A percentile compares a stretch with the other conserved stretches of the same genome.
These are phyloP conservation scores for Nakazawaea ishiwadae DNA, from an alignment of 805 yeast species.

Conservation along the genomic window DNA sequence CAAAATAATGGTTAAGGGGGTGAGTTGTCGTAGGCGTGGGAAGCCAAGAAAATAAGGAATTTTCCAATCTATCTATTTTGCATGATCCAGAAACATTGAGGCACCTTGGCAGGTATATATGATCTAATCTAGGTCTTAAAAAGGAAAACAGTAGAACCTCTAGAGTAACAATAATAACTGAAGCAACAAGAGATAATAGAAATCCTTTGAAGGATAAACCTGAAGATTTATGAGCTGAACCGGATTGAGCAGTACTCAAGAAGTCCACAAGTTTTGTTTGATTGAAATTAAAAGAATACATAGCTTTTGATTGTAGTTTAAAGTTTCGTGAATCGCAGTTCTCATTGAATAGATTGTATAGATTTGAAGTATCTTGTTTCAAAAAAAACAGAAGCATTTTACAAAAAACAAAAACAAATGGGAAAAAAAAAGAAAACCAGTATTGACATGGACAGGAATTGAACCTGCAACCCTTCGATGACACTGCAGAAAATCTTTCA, in stretches of 20 bases:
- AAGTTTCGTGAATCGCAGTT: too few species aligned
- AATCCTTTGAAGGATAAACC: conserved; percentile 58
- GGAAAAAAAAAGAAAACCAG: conserved; percentile 25
- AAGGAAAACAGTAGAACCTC: conserved; percentile 43
- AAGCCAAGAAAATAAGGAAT: conserved; percentile 58
- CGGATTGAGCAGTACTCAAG: conserved; percentile 49
- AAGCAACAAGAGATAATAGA: conserved; percentile 48
- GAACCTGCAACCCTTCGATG: conserved; percentile 85
- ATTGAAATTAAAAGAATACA: not conserved
- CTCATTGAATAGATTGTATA: too few species aligned
- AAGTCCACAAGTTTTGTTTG: conserved; percentile 26
- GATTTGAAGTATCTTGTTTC: too few species aligned
- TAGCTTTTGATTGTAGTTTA: not conserved
- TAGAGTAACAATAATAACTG: conserved; percentile 46
- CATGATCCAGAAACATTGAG: conserved; percentile 36
- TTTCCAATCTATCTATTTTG: conserved; percentile 32
- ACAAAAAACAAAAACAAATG: not conserved
- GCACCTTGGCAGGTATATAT: conserved; percentile 53
- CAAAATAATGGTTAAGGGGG: conserved; percentile 35
- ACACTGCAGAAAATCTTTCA: conserved; percentile 27
- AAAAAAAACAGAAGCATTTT: too few species aligned
- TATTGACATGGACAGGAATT: conserved; percentile 77
- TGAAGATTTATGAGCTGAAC: conserved; percentile 51
- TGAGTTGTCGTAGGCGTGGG: too few species aligned
- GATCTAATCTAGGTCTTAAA: conserved; percentile 28